A percentile compares a stretch with the other conserved stretches of the same genome.
Conservation (phyloP, 768 basidiomycete genomes). For the Boletus coccyginus region DNA sequence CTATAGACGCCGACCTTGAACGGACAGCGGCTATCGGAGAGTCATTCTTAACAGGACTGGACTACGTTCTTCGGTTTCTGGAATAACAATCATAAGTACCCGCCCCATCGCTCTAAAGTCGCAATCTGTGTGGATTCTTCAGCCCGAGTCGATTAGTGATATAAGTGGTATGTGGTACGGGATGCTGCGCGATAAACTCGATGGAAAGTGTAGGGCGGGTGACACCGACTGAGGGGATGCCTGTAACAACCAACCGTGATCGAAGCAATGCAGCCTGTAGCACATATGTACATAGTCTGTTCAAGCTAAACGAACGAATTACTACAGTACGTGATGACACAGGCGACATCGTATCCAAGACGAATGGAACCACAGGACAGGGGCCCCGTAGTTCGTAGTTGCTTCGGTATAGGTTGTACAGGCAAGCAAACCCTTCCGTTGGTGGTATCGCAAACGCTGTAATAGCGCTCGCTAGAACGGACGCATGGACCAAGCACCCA, state of each 20-base stretch:
- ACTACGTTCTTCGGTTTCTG: constrained; percentile 11
- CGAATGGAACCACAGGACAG: not conserved
- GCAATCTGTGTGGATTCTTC: no score
- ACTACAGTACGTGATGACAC: not conserved
- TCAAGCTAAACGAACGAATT: not conserved
- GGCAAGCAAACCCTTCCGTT: constrained; percentile 7
- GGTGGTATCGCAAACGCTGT: constrained; percentile 33
- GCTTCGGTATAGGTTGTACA: not conserved
- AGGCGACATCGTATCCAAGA: not conserved
- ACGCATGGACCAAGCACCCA: not conserved
- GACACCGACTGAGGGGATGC: not conserved
- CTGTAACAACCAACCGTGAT: not conserved
- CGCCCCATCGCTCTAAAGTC: no score
- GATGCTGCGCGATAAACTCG: no score
- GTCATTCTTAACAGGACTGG: constrained; percentile 12
- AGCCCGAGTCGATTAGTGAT: no score
- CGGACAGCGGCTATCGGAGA: constrained; percentile 8
- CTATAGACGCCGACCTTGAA: constrained; percentile 1
- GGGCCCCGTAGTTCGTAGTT: not conserved
- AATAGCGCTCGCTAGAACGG: constrained; percentile 28
- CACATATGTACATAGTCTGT: no score
- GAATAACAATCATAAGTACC: constrained; percentile 1
- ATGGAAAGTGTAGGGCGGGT: no score
- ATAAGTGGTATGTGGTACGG: no score
- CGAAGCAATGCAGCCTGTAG: no score